phyloP scores from a whole-genome alignment of 345 rosid species.

The Psidium friedrichsthalianum region DNA sequence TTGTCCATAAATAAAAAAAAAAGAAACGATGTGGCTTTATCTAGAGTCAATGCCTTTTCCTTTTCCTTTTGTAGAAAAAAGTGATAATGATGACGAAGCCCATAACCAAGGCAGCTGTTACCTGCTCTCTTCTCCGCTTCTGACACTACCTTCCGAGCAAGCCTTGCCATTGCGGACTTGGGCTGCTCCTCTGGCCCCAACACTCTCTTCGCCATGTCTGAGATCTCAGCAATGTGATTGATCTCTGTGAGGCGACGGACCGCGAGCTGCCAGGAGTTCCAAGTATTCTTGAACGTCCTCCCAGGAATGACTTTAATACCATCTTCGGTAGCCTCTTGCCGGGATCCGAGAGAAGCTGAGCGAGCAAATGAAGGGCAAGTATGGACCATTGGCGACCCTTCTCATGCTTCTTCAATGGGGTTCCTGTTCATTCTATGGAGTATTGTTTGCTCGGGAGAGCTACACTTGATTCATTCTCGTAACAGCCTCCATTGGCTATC shows the following conservation, averaged over 20 bases:
- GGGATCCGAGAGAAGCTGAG: background rate
- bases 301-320: conserved; percentile 27
- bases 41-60: background rate
- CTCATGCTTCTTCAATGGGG: conserved; percentile 12
- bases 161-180: background rate
- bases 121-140: background rate
- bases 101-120: background rate
- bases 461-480: conserved; percentile 36
- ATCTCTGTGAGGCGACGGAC: conserved; percentile 6
- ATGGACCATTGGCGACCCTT: background rate
- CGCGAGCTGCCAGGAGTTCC: conserved; percentile 22
- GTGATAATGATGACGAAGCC: background rate
- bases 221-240: conserved; percentile 7
- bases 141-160: background rate
- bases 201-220: background rate
- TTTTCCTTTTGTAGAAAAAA: background rate
- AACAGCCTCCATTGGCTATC: conserved; percentile 48
- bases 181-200: background rate
- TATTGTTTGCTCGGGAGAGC: conserved; percentile 27
- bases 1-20: background rate
- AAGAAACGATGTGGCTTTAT: background rate
- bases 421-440: conserved; percentile 37
- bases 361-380: background rate
- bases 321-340: background rate
- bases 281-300: conserved; percentile 40